phyloP scores from a whole-genome alignment of 257 asterid species.

The Phtheirospermum japonicum region DNA sequence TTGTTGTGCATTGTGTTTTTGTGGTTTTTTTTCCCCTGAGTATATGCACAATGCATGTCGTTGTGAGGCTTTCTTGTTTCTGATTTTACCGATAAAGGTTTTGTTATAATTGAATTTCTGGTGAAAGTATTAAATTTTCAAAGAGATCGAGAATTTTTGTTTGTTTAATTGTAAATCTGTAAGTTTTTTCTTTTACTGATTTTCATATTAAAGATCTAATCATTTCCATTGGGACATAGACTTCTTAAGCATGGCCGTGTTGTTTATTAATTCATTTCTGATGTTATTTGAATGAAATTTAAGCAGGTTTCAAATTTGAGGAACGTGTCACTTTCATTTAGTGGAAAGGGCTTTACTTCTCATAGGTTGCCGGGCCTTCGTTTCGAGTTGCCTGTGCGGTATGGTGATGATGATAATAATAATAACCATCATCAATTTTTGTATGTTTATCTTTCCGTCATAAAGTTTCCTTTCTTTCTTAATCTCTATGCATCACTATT shows the following conservation, averaged over 20 bases:
- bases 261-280: not conserved
- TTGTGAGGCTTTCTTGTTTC: not conserved
- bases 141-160: not conserved
- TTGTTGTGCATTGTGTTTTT: slow-evolving; percentile 14
- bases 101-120: not conserved
- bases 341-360: slow-evolving; percentile 43
- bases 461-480: too few relatives aligned
- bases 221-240: not conserved
- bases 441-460: too few relatives aligned
- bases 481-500: too few relatives aligned
- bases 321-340: slow-evolving; percentile 41
- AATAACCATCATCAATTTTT: not conserved
- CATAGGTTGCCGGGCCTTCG: slow-evolving; percentile 47
- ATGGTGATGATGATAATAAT: slow-evolving; percentile 18
- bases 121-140: not conserved
- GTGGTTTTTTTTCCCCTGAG: not conserved
- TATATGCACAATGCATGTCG: slow-evolving; percentile 24
- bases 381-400: slow-evolving; percentile 62
- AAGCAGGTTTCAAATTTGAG: slow-evolving; percentile 40
- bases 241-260: not conserved
- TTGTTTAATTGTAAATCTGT: not conserved
- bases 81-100: not conserved
- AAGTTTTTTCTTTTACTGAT: not conserved
- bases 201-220: not conserved
- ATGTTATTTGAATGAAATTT: slow-evolving; percentile 1